These are phyloP conservation scores for Raphidocelis subcapitata DNA, from an alignment of 139 green algal species.

Conservation along the genomic window DNA sequence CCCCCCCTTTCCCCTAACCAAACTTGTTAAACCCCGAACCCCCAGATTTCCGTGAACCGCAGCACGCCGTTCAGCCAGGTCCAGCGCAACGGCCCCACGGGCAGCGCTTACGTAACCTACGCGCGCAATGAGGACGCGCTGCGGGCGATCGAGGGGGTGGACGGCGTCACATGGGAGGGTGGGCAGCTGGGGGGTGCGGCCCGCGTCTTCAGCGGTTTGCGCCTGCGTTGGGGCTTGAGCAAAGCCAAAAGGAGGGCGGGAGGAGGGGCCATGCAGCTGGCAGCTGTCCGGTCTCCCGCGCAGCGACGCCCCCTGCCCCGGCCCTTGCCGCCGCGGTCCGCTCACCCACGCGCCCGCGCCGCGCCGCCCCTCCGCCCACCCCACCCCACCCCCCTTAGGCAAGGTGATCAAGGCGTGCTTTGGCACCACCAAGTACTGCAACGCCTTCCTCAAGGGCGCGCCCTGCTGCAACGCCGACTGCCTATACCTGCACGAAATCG, in stretches of 20 bases:
- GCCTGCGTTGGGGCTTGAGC: no score
- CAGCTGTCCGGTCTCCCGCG: no score
- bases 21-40: no score
- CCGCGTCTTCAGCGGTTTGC: no score
- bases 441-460: conserved; percentile 86
- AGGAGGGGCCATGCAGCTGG: no score
- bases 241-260: no score
- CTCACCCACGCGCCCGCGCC: no score
- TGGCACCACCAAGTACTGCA: conserved; percentile 97
- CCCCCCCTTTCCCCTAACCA: no score
- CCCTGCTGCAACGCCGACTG: conserved; percentile 90
- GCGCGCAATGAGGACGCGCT: conserved; percentile 68
- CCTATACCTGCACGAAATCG: conserved; percentile 89
- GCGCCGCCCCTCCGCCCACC: no score
- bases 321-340: no score
- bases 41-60: conserved; percentile 81
- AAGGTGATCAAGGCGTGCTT: conserved; percentile 82
- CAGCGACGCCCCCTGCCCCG: no score
- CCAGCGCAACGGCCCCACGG: conserved; percentile 57
- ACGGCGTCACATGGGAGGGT: conserved; percentile 71
- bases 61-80: conserved; percentile 33
- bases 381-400: conserved; percentile 24
- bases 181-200: background rate
- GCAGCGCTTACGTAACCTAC: conserved; percentile 89
- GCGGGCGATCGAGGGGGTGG: conserved; percentile 80